Base-by-base conservation (phyloP, 1,139 yeast genomes). In the Yamadazyma taylorii region DNA sequence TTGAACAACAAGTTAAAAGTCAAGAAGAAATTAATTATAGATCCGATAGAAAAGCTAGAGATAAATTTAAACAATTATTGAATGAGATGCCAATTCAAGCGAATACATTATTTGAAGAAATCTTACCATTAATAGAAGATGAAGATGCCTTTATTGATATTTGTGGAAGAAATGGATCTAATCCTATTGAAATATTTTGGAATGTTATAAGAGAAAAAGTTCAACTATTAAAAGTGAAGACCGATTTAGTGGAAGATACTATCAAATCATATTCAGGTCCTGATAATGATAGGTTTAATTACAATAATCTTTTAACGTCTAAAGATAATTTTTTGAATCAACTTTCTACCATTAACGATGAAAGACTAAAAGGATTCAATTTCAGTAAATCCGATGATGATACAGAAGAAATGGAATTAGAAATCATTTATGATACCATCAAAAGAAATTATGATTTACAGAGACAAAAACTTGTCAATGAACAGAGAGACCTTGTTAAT, bases 121-220 rank as follows among this genome's bases (percentile, higher is more conserved):
- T 86, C 5, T 67, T 77, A 26, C 67, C 75, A 0, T 41, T 56
- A 3, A 52, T 89, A 2, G 79, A 78, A 46, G 73, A 75, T 21
- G 84, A 84, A 41, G 71, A 67, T 36, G 64, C 79, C 13, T 88
- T 84, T 52, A 55, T 75, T 12, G 79, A 74, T 16, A 50, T 88
- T 30, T 73, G 89, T 42, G 96, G 95, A 0, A 73, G 90, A 41
- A 71, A 78, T 30, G 97, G 97, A 0, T 88, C 97, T 0, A 72
- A 81, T 1, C 85, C 96, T 0, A 55, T 84, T 25, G 96, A 89
- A 43, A 61, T 87, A 31, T 87, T 85, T 51, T 77, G 88, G 79
- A 96, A 90, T 56, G 55, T 75, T 1, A 73, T 84, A 2, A 90
- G 85, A 48, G 83, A 78, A 38, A 78, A 79, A 50, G 71, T 73